phyloP scores from a whole-genome alignment of 2,329 filamentous ascomycete species.

The Ceratocystis lukuohia region DNA sequence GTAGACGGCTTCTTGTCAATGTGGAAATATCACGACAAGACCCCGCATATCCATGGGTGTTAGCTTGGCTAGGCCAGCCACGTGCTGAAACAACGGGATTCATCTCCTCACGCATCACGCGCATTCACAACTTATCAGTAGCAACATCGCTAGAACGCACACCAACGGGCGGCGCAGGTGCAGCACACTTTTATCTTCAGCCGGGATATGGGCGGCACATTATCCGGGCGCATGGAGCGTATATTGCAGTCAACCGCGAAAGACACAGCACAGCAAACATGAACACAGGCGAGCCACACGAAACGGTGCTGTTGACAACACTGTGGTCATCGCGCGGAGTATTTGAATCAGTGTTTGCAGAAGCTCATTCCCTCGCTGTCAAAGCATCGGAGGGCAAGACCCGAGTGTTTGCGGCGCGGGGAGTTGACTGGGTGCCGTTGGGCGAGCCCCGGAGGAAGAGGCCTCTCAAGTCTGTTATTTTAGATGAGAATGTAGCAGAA shows the following conservation, averaged over 20 bases:
- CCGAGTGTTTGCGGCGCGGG: slow-evolving; percentile 73
- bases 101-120: slow-evolving; percentile 43
- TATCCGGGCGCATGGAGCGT: slow-evolving; percentile 72
- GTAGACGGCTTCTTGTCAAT: slow-evolving; percentile 79
- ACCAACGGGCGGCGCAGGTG: slow-evolving; percentile 48
- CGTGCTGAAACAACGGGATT: slow-evolving; percentile 47
- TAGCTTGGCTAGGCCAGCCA: slow-evolving; percentile 85
- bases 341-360: slow-evolving; percentile 78
- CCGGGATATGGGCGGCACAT: slow-evolving; percentile 85
- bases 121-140: slow-evolving; percentile 47
- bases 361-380: slow-evolving; percentile 69
- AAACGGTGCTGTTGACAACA: slow-evolving; percentile 84
- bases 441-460: slow-evolving; percentile 77
- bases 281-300: slow-evolving; percentile 77
- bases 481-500: slow-evolving; percentile 75
- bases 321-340: slow-evolving; percentile 79
- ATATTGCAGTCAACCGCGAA: slow-evolving; percentile 74
- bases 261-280: slow-evolving; percentile 73
- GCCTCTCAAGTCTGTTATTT: slow-evolving; percentile 73
- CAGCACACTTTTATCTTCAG: slow-evolving; percentile 67
- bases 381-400: slow-evolving; percentile 84
- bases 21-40: slow-evolving; percentile 93
- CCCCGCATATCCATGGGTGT: slow-evolving; percentile 82
- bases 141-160: slow-evolving; percentile 39
- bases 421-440: slow-evolving; percentile 72